Base-by-base conservation (phyloP, 2,329 filamentous ascomycete species). In the Plectosphaerella sp. region DNA sequence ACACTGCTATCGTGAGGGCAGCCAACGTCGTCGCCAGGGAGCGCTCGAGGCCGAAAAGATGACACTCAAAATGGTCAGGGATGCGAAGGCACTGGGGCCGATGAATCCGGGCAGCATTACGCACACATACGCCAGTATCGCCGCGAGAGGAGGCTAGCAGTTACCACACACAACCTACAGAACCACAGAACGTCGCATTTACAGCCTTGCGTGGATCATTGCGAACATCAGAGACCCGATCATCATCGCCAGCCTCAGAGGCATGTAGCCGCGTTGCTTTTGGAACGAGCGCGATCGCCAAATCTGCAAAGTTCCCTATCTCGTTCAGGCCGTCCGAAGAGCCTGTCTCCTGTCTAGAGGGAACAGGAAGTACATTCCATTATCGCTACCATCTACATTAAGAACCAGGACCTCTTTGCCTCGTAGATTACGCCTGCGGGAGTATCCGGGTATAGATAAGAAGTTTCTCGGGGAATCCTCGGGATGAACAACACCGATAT, bases 191-290 rank as follows among this genome's bases (percentile, higher is more conserved):
- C 37, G 36, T 49, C 47, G 7, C 36, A 42, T 14, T 36, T 43
- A n/a, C 39, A 49, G 22, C 41, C 7, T 18, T 37, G 14, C 53
- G 54, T 58, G 54, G 50, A 58, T 58, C 35, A 55, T 58, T 16
- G 47, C 54, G 35, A 58, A 59, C 25, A 58, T 56, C 41, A 58
- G 36, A 51, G 51, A 53, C 47, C 47, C 48, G 25, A 42, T 48
- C 28, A 59, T 54, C 25, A 57, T 57, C 42, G 48, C 55, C 33
- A 55, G 20, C 47, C 53, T 58, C 37, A 49, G 52, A 51, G 54
- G 52, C 16, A 59, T 58, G 36, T 54, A 51, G 53, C 48, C 54
- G 5, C 47, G 51, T 43, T 58, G 41, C 48, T 58, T 28, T 28
- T 28, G 9, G 25, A 28, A 28, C 25, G 9, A 28, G 9, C 25